Evolutionary conservation across 805 yeast species (phyloP), one percentile per base, ranked within the genome.

Genomic region (Clavispora santaluciae): DNA sequence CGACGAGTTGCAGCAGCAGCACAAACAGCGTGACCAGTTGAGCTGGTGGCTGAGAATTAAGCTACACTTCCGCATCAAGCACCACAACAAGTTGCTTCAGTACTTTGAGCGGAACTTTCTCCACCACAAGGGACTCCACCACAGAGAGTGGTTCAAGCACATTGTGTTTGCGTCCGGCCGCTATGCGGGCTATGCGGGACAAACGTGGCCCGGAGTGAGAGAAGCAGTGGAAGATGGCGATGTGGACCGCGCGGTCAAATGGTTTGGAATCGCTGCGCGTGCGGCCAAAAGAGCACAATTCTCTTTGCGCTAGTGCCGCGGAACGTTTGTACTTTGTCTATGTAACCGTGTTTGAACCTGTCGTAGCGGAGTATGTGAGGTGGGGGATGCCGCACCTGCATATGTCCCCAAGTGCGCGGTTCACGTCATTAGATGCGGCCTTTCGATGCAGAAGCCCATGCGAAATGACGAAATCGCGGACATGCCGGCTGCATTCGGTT

Each of bases 101-200:
- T 69, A 73, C 41, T 60, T 81, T 22, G 86, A 82, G 55, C 64
- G 79, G 42, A 55, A 76, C 51, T 80, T 81, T 50, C 54, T 81
- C 22, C 57, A 71, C 41, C 58, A 60, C 8, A 51, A 66, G 11
- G 79, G 84, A 0, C 61, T 81, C 23, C 51, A 62, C 22, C 67
- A 67, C 24, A 66, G 87, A 48, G 58, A 59, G 6, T 81, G 85
- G 83, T 75, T 79, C 66, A 80, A 72, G 54, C 87, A 83, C 59
- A 64, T 79, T 21, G 63, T 83, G 0, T 79, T 70, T 57, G 85
- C 85, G 3, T 81, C 86, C 7, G 74, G 78, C 36, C 63, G 75
- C 44, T 62, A 49, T 22, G 65, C 73, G 11, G 86, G 85, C 0
- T 66, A 64, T 38, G 62, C 64, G 1, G 78, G 77, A 1, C 76